Evolutionary conservation across 495 filamentous ascomycete species (phyloP), one percentile per base, ranked within the genome.

Genomic region (Aspergillus conjunctus): DNA sequence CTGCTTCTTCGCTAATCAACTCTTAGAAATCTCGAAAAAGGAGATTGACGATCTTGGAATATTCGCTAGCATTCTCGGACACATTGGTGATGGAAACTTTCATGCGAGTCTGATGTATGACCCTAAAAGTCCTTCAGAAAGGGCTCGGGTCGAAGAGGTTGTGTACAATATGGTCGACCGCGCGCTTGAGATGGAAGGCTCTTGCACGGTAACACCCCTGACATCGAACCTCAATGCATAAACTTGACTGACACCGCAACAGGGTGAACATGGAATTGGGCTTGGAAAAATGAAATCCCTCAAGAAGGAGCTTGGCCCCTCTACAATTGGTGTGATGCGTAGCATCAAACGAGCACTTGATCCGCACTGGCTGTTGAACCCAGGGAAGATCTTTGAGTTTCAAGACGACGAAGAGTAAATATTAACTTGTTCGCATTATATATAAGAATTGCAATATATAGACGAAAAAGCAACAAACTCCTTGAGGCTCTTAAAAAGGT

Each of bases 31-130:
- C 41, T 92, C 90, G 53, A 94, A 96, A 76, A 90, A 91, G 66
- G 91, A 95, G 70, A 85, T 96, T 77, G 89, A 93, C 66, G 85
- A 90, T 8, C 77, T 93, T 9, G 91, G 91, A 3, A 73, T 96
- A 10, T 93, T 96, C 67, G 91, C 91, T 18, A 90, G 86, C 70
- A 91, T 93, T 22, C 79, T 97, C 0, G 91, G 89, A 12, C 91
- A 95, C 62, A 86, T 95, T 58, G 91, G 91, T 5, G 90, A 96
- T 71, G 92, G 92, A 8, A 97, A 97, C 71, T 96, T 96, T 73
- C 92, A 97, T 69, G 86, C 91, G 66, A 89, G 86, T 70, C 92
- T 97, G 66, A 85, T 97, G 71, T 97, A 94, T 67, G 85, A 93
- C 66, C 77, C 81, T 31, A 79, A 75, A 17, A 79, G 91, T 58